Base-by-base conservation (phyloP, 148 eudicot species). In the Pharnaceum exiguum region DNA sequence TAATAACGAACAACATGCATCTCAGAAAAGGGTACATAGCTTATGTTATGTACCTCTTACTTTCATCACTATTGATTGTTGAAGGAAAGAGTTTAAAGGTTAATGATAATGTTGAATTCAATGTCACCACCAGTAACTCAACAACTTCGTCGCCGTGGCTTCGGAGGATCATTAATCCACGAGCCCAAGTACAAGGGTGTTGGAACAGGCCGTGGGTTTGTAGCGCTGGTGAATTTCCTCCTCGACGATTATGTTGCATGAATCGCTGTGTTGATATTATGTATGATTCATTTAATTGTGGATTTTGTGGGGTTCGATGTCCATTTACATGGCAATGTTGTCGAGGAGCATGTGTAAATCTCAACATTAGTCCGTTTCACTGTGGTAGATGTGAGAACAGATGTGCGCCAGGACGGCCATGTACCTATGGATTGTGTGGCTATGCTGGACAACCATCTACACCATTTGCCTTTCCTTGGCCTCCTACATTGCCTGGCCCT, bases 241-340 rank as follows among this genome's bases (percentile, higher is more conserved):
- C 78, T 2, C 65, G 60, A 21, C 66, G 49, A 28, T 5, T 61
- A 6, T 91, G 97, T 63, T 91, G 97, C 39, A 55, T 19, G 31
- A 77, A 87, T 44, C 81, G 78, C 0, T 91, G 97, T 38, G 63
- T 85, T 2, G 96, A 85, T 18, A 66, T 80, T 27, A 62, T 25
- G 0, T 67, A 70, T 0, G 90, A 91, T 32, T 58, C 68, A 5
- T 30, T 80, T 8, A 87, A 91, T 30, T 91, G 97, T 26, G 97
- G 96, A 8, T 50, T 77, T 18, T 91, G 97, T 37, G 94, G 96
- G 10, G 8, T 79, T 7, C 68, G 81, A 37, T 91, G 97, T 24
- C 95, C 82, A 0, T 91, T 82, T 51, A 71, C 79, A 46, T 72
- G 89, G 90, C 69, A 73, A 57, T 91, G 97, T 36, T 91, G 97